phyloP scores from a whole-genome alignment of 192 early-diverging fungal species.

The Coemansia asiatica region DNA sequence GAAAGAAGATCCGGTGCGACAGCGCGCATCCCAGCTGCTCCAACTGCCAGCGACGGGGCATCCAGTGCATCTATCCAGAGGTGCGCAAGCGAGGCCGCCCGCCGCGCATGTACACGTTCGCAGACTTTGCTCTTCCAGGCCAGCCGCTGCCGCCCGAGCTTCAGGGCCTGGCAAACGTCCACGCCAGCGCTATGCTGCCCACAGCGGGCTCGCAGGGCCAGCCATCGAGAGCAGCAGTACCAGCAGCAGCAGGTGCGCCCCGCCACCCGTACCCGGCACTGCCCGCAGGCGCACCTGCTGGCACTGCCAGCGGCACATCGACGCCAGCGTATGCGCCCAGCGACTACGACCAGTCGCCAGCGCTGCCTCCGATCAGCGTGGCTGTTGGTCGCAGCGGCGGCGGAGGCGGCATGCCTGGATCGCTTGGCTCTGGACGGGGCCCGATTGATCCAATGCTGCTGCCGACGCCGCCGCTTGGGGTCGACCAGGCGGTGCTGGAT shows the following conservation, averaged over 20 bases:
- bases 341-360: conserved; percentile 26
- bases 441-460: conserved; percentile 30
- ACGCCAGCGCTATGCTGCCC: conserved; percentile 43
- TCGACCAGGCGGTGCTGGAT: conserved; percentile 52
- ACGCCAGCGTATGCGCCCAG: conserved; percentile 25
- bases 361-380: conserved; percentile 33
- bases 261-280: too few species aligned
- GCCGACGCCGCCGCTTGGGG: conserved; percentile 37
- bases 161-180: conserved; percentile 30
- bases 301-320: conserved; percentile 27
- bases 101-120: conserved; percentile 55
- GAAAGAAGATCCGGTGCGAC: conserved; percentile 56
- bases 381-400: conserved; percentile 31
- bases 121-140: conserved; percentile 47
- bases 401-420: not conserved
- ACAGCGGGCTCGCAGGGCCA: not conserved
- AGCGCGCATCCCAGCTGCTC: conserved; percentile 48
- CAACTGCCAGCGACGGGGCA: conserved; percentile 52
- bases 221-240: not conserved
- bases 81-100: conserved; percentile 50
- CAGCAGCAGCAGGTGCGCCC: too few species aligned
- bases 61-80: conserved; percentile 55
- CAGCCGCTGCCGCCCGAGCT: conserved; percentile 53
- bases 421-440: conserved; percentile 6
- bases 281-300: not conserved